These are phyloP conservation scores for Geotrichum bryndzae DNA, from an alignment of 1,139 yeast genomes.

Conservation along the genomic window DNA sequence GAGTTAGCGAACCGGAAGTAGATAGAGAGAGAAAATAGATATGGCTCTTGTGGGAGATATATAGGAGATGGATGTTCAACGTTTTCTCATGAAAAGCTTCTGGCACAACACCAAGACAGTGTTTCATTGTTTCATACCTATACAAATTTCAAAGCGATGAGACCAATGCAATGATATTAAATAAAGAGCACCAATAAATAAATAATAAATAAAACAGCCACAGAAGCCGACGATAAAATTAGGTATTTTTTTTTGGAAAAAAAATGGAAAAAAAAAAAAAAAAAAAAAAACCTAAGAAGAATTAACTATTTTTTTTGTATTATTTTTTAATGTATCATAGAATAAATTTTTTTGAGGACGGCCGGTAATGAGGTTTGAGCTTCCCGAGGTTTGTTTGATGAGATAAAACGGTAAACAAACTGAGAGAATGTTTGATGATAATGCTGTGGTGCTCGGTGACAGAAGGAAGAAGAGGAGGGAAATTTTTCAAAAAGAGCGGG, in stretches of 20 bases:
- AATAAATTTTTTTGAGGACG: background rate
- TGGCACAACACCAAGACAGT: background rate
- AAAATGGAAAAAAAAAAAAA: background rate
- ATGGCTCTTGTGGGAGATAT: background rate
- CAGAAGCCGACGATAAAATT: background rate
- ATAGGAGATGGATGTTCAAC: background rate
- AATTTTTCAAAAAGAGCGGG: background rate
- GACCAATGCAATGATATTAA: background rate
- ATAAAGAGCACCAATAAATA: background rate
- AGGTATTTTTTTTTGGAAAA: background rate
- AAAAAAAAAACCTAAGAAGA: background rate
- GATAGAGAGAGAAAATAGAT: background rate
- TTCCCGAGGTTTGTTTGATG: background rate
- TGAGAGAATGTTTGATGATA: background rate
- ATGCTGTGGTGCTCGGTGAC: background rate
- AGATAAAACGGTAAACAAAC: background rate
- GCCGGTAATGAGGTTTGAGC: background rate
- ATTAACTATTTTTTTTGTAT: background rate
- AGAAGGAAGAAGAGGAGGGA: background rate
- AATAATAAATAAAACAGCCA: background rate
- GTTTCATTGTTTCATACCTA: background rate
- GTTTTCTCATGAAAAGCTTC: background rate
- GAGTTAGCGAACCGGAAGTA: background rate
- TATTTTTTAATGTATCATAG: background rate
- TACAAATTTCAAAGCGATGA: background rate